Evolutionary conservation across 805 yeast genomes (phyloP).

Genomic region (Saccharomyces mikatae): DNA sequence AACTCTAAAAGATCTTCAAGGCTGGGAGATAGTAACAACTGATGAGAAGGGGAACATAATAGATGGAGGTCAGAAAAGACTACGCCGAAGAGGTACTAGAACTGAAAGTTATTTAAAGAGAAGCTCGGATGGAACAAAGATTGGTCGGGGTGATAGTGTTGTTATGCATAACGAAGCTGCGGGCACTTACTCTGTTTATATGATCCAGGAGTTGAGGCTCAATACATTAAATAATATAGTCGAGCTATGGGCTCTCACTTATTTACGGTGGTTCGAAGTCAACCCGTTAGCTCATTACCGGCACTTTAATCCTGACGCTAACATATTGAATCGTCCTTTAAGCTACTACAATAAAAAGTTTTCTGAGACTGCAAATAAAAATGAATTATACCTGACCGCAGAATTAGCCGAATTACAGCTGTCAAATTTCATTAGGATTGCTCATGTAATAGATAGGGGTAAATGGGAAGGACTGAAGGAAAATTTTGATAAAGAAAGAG

Average conservation of each 20-base stretch:
- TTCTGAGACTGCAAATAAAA: constrained; percentile 16
- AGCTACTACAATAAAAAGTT: constrained; percentile 9
- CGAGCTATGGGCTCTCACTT: constrained; percentile 41
- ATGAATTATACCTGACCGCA: constrained; percentile 50
- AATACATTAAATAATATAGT: constrained; percentile 40
- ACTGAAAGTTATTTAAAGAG: constrained; percentile 27
- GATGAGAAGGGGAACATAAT: constrained; percentile 16
- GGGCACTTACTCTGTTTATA: constrained; percentile 32
- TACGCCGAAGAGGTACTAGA: constrained; percentile 8
- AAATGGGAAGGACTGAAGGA: constrained; percentile 17
- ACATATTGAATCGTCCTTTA: constrained; percentile 9
- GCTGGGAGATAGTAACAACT: constrained; percentile 18
- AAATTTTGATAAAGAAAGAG: constrained; percentile 1
- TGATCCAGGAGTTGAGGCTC: constrained; percentile 41
- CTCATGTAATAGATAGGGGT: constrained; percentile 34
- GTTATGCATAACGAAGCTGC: constrained; percentile 30
- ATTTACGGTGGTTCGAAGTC: constrained; percentile 34
- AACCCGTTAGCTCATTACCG: constrained; percentile 20
- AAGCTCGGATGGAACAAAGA: constrained; percentile 37
- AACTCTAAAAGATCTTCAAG: constrained; percentile 12
- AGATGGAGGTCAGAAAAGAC: constrained; percentile 4
- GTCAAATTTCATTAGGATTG: constrained; percentile 35
- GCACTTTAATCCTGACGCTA: constrained; percentile 9
- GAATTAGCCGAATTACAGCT: constrained; percentile 35
- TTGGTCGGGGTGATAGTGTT: constrained; percentile 45